phyloP scores from a whole-genome alignment of 2,329 filamentous ascomycete genomes.

The Colletotrichum paranaense region DNA sequence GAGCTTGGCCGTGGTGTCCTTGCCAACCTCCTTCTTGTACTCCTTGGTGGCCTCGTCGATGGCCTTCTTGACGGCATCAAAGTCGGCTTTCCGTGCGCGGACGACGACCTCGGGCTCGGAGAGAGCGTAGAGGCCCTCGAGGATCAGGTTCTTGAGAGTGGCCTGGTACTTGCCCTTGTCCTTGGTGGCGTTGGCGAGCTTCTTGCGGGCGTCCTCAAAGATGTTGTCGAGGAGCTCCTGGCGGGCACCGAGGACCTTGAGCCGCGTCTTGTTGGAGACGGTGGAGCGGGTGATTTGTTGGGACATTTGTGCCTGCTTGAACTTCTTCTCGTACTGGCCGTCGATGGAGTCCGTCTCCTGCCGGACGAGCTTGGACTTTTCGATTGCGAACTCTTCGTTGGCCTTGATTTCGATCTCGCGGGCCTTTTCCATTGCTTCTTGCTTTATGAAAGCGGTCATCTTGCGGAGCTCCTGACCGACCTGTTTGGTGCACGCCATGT shows the following conservation, averaged over 20 bases:
- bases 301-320: conserved; percentile 97
- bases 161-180: conserved; percentile 80
- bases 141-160: conserved; percentile 81
- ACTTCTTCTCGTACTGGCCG: conserved; percentile 95
- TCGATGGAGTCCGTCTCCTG: conserved; percentile 96
- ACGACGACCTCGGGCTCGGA: conserved; percentile 82
- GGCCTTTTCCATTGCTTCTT: conserved; percentile 97
- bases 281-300: conserved; percentile 99
- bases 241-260: conserved; percentile 86
- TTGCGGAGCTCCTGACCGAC: conserved; percentile 98
- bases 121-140: conserved; percentile 91
- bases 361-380: conserved; percentile 98
- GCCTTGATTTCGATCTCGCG: conserved; percentile 98
- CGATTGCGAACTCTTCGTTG: conserved; percentile 98
- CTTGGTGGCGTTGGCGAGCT: conserved; percentile 73
- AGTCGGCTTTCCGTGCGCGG: conserved; percentile 83
- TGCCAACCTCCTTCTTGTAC: conserved; percentile 83
- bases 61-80: conserved; percentile 79
- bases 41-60: conserved; percentile 80
- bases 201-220: conserved; percentile 83
- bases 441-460: conserved; percentile 99
- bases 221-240: conserved; percentile 92
- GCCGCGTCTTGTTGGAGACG: conserved; percentile 93
- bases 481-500: conserved; percentile 56
- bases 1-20: conserved; percentile 76